Evolutionary conservation across 257 asterid genomes (phyloP).

Genomic region (Solanum etuberosum): DNA sequence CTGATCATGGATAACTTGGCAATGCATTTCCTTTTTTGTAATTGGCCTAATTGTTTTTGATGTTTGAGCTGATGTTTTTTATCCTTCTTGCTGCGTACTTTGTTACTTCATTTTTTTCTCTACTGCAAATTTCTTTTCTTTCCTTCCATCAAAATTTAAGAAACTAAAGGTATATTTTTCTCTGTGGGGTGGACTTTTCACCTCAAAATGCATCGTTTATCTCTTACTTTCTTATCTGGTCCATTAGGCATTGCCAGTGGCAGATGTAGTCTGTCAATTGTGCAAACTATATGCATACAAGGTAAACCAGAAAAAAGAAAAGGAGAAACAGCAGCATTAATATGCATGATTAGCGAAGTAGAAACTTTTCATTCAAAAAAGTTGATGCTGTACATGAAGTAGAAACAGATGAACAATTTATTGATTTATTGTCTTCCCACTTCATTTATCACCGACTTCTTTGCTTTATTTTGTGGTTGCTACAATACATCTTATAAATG

Average conservation of each 20-base stretch:
- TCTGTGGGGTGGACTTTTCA: background rate
- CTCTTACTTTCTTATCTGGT: background rate
- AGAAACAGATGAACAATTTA: background rate
- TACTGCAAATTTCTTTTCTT: background rate
- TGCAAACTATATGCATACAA: background rate
- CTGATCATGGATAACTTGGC: background rate
- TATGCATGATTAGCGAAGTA: background rate
- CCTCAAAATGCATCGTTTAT: background rate
- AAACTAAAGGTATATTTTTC: background rate
- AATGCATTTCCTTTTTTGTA: background rate
- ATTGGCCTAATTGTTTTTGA: background rate
- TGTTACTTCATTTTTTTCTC: background rate
- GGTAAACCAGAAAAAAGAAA: background rate
- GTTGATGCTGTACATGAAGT: background rate
- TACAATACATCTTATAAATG: background rate
- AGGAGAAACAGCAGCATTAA: background rate
- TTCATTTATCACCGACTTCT: background rate
- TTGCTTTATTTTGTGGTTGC: background rate
- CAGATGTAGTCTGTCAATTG: background rate
- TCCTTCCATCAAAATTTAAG: background rate
- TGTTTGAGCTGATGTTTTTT: background rate
- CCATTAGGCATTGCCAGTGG: background rate
- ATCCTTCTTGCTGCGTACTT: background rate
- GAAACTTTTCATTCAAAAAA: background rate
- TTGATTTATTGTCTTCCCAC: background rate